Percentiles rank a stretch among this genome's conserved stretches.
Evolutionary conservation across 768 basidiomycete species (phyloP).

Genomic region (Leccinum olivaceopallidum): DNA sequence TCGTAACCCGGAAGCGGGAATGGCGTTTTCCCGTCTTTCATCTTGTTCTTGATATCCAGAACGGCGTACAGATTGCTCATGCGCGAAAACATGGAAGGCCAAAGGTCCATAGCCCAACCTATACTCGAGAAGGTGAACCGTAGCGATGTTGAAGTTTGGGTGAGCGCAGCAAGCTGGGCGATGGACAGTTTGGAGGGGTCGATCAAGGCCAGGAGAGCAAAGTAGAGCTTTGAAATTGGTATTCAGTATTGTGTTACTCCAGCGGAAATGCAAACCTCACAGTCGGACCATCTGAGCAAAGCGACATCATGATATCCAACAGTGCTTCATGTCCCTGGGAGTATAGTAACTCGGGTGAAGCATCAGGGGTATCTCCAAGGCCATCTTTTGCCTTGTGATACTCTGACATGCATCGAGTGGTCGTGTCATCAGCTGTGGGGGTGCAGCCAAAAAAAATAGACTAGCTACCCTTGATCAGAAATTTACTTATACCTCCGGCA

Average conservation of each 20-base stretch:
- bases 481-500: constrained; percentile 18
- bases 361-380: constrained; percentile 21
- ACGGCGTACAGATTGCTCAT: constrained; percentile 27
- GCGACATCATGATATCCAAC: background rate
- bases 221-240: constrained; percentile 19
- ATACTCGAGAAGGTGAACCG: constrained; percentile 24
- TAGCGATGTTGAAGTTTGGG: constrained; percentile 27
- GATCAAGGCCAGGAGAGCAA: constrained; percentile 28
- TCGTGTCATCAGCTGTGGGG: background rate
- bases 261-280: constrained; percentile 9
- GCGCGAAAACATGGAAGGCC: constrained; percentile 18
- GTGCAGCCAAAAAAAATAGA: background rate
- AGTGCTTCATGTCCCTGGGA: constrained; percentile 1
- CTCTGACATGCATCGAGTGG: constrained; percentile 11
- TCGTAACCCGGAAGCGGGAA: constrained; percentile 26
- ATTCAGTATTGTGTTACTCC: background rate
- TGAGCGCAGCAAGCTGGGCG: constrained; percentile 32
- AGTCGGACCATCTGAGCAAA: constrained; percentile 20
- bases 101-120: constrained; percentile 3
- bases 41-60: constrained; percentile 21
- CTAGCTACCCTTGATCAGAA: constrained; percentile 18
- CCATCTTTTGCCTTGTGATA: constrained; percentile 22
- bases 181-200: constrained; percentile 29
- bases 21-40: constrained; percentile 26
- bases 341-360: constrained; percentile 15